Evolutionary conservation across 345 rosid species (phyloP).

Genomic region (Aurinia saxatilis): DNA sequence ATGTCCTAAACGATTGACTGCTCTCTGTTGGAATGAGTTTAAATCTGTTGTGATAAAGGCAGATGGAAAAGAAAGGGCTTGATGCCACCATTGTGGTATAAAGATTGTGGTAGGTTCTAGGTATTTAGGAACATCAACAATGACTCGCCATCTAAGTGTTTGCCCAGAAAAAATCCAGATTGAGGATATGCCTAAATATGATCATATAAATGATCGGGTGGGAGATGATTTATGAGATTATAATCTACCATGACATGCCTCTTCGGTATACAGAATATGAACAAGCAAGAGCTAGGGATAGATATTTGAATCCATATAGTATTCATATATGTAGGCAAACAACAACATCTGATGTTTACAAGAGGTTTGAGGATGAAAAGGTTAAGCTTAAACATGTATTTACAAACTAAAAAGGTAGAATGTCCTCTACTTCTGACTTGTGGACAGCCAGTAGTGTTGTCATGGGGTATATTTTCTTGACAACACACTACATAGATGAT

Average conservation of each 20-base stretch:
- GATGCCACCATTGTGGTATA: not conserved
- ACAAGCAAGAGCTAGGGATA: not conserved
- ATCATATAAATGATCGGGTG: not conserved
- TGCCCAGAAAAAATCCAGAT: not conserved
- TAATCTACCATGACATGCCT: not conserved
- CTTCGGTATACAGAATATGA: not conserved
- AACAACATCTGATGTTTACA: not conserved
- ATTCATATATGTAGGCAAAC: not conserved
- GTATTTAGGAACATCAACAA: not conserved
- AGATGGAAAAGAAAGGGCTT: not conserved
- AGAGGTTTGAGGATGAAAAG: not conserved
- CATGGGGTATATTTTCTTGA: too few relatives aligned
- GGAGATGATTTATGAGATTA: not conserved
- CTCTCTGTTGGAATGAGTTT: not conserved
- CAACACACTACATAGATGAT: too few relatives aligned
- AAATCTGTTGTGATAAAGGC: not conserved
- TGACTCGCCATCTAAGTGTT: not conserved
- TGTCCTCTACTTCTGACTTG: too few relatives aligned
- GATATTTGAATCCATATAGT: not conserved
- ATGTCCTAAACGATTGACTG: not conserved
- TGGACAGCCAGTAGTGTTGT: too few relatives aligned
- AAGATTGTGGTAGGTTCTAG: not conserved
- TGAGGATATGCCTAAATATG: not conserved
- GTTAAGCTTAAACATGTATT: too few relatives aligned
- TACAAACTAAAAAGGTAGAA: too few relatives aligned